These are phyloP conservation scores for Trypanosoma melophagium DNA, from an alignment of 208 protist genomes.

Conservation along the genomic window DNA sequence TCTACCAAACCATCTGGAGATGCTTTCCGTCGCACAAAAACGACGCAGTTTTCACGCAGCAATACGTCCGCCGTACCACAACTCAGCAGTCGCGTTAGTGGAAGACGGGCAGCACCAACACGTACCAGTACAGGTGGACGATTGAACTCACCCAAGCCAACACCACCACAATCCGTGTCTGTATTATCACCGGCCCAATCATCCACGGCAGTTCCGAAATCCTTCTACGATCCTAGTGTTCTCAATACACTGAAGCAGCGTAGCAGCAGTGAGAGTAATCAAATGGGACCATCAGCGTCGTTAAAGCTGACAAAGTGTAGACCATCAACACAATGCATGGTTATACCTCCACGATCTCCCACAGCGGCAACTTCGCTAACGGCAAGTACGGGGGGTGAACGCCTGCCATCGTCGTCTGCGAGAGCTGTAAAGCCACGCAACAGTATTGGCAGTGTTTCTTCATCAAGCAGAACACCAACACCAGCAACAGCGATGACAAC, in stretches of 20 bases:
- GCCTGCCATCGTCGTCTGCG: no score
- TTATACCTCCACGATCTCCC: background rate
- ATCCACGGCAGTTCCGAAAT: slow-evolving; percentile 1
- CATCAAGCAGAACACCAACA: background rate
- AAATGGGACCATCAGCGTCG: background rate
- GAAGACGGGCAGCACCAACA: background rate
- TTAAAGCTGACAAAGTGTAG: no score
- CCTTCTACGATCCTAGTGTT: slow-evolving; percentile 49
- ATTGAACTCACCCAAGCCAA: background rate
- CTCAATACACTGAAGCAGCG: slow-evolving; percentile 43
- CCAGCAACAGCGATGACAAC: background rate
- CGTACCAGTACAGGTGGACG: background rate
- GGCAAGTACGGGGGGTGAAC: no score
- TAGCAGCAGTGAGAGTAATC: slow-evolving; percentile 44
- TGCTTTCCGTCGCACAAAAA: slow-evolving; percentile 3
- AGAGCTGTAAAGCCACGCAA: no score
- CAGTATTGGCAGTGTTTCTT: no score
- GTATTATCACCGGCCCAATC: background rate
- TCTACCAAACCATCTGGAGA: background rate
- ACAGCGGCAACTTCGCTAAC: no score
- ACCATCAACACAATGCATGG: no score
- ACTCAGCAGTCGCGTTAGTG: slow-evolving; percentile 13
- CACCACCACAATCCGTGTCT: background rate
- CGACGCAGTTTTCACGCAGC: slow-evolving; percentile 6
- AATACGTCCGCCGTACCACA: background rate